These are phyloP conservation scores for Diaporthe ilicicola DNA, from an alignment of 2,329 filamentous ascomycete species.

Conservation along the genomic window DNA sequence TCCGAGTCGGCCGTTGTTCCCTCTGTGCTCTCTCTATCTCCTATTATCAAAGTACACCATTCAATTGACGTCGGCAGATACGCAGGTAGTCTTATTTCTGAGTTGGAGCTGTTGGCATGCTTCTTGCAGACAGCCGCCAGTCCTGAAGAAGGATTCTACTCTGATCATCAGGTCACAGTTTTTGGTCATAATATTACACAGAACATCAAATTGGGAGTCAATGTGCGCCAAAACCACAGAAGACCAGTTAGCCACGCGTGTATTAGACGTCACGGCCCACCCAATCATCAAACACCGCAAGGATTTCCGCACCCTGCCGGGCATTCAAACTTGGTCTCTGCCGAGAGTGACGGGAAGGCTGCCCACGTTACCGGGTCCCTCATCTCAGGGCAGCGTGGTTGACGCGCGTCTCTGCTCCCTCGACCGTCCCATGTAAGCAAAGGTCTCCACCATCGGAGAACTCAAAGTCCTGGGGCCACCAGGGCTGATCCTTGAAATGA, in stretches of 20 bases:
- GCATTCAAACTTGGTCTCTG: not conserved
- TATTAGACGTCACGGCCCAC: not conserved
- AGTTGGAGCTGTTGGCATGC: not conserved
- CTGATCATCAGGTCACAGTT: not conserved
- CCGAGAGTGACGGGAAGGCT: conserved; percentile 10
- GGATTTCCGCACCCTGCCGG: not conserved
- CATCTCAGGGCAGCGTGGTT: conserved; percentile 17
- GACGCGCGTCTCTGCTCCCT: conserved; percentile 25
- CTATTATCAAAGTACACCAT: not conserved
- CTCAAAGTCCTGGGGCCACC: conserved; percentile 1
- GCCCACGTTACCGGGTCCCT: conserved; percentile 3
- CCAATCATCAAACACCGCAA: conserved; percentile 7
- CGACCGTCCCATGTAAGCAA: conserved; percentile 20
- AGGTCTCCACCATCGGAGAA: conserved; percentile 20
- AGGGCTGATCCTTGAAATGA: conserved; percentile 18
- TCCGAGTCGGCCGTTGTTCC: not conserved
- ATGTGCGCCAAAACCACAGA: not conserved
- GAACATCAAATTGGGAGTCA: not conserved
- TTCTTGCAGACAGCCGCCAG: not conserved
- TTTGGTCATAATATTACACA: conserved; percentile 3
- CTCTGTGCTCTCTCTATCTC: not conserved
- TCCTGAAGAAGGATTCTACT: not conserved
- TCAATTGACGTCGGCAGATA: not conserved
- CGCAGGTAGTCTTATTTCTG: not conserved
- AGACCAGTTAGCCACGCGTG: conserved; percentile 15